Percentiles rank a stretch among this genome's conserved stretches.
Evolutionary conservation across 305 asterid species (phyloP).

Genomic region (Striga hermonthica): DNA sequence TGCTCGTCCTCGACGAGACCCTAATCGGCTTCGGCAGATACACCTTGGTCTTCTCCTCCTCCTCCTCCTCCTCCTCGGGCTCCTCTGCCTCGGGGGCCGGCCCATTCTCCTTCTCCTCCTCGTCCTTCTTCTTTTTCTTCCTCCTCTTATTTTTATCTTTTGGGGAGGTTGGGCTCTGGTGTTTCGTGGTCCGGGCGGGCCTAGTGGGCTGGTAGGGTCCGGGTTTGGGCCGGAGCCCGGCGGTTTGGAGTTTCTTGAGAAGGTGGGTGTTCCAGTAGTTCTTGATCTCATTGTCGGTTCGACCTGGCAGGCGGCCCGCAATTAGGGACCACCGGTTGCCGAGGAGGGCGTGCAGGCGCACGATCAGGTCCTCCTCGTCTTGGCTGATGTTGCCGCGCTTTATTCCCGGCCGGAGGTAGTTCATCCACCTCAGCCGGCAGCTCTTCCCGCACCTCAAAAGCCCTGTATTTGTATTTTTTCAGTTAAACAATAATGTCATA

Average conservation of each 20-base stretch:
- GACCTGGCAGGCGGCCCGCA: conserved; percentile 2
- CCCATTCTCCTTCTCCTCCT: neutral
- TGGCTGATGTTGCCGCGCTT: conserved; percentile 5
- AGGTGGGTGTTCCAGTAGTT: conserved; percentile 9
- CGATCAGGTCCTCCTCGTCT: conserved; percentile 5
- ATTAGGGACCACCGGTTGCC: conserved; percentile 8
- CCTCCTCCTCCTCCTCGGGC: too few relatives aligned
- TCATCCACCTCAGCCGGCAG: conserved; percentile 13
- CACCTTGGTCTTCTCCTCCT: neutral
- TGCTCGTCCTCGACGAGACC: neutral
- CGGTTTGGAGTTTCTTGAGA: neutral
- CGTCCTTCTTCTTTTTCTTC: neutral
- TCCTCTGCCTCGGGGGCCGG: too few relatives aligned
- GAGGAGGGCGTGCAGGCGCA: conserved; percentile 3
- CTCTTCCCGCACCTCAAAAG: conserved; percentile 8
- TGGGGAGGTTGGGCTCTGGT: too few relatives aligned
- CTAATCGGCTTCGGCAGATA: neutral
- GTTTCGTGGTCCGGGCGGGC: neutral
- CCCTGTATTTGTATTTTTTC: neutral
- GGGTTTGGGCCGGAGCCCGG: neutral
- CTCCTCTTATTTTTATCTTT: neutral
- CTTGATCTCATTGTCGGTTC: conserved; percentile 6
- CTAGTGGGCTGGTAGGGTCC: neutral
- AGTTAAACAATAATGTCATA: too few relatives aligned
- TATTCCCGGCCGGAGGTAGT: conserved; percentile 1